These are phyloP conservation scores for Globisporangium viniferum DNA, from an alignment of 352 stramenopile genomes.

Conservation along the genomic window DNA sequence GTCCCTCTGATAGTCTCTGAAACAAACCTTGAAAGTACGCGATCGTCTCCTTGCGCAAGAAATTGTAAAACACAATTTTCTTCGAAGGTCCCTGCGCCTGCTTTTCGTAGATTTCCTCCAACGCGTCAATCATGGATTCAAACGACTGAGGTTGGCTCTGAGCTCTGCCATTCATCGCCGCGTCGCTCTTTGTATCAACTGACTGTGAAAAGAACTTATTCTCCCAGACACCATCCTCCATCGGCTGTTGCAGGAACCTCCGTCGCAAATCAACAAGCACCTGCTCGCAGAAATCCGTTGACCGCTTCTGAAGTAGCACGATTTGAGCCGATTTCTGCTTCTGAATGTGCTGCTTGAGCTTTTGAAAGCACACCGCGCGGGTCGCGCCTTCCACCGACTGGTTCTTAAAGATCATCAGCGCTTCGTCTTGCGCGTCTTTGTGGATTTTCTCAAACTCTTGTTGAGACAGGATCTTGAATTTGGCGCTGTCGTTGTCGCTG, in stretches of 20 bases:
- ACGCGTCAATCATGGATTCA: slow-evolving; percentile 35
- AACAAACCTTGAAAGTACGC: slow-evolving; percentile 54
- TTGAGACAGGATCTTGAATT: slow-evolving; percentile 51
- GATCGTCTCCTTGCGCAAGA: slow-evolving; percentile 51
- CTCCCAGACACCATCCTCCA: slow-evolving; percentile 45
- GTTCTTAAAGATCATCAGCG: slow-evolving; percentile 61
- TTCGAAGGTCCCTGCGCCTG: slow-evolving; percentile 61
- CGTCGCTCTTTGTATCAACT: not conserved
- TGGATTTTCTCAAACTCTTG: slow-evolving; percentile 71
- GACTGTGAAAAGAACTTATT: slow-evolving; percentile 7
- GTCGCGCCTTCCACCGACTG: slow-evolving; percentile 66
- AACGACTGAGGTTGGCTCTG: slow-evolving; percentile 11
- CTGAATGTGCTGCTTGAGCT: slow-evolving; percentile 72
- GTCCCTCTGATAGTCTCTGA: slow-evolving; percentile 28
- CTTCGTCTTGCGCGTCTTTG: slow-evolving; percentile 72
- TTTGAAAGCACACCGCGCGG: slow-evolving; percentile 62
- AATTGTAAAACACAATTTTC: slow-evolving; percentile 67
- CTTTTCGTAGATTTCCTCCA: slow-evolving; percentile 59
- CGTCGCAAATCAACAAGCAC: slow-evolving; percentile 35
- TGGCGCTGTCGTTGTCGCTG: slow-evolving; percentile 21
- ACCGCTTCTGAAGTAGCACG: slow-evolving; percentile 53
- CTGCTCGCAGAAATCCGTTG: slow-evolving; percentile 45
- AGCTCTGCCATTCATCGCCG: not conserved
- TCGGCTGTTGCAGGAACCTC: slow-evolving; percentile 37
- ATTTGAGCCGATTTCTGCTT: slow-evolving; percentile 51